Percentiles rank a stretch among this genome's conserved stretches.
These are phyloP conservation scores for apple (Malus domestica) DNA, from an alignment of 306 rosid species.

Conservation along the genomic window ASM211411v1 NC_041798.1:23227001-23227500, in stretches of 20 bases:
- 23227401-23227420: not conserved
- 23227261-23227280: conserved; percentile 21
- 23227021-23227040: conserved; percentile 82
- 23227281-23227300: conserved; percentile 15
- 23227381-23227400: not conserved
- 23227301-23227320: conserved; percentile 11
- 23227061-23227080: conserved; percentile 84
- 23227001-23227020: conserved; percentile 84
- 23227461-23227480: not conserved
- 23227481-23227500: not conserved
- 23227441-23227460: not conserved
- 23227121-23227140: conserved; percentile 46
- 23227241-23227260: conserved; percentile 51
- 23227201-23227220: conserved; percentile 78
- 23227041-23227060: conserved; percentile 96
- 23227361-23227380: not conserved
- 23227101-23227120: conserved; percentile 57
- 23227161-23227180: conserved; percentile 74
- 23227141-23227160: conserved; percentile 46
- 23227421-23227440: not conserved
- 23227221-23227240: conserved; percentile 96
- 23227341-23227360: conserved; percentile 6
- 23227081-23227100: conserved; percentile 77
- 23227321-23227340: conserved; percentile 8
- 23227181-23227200: conserved; percentile 76